Conservation (phyloP, 1,139 yeast species). For the Suhomyces chickasaworum region DNA sequence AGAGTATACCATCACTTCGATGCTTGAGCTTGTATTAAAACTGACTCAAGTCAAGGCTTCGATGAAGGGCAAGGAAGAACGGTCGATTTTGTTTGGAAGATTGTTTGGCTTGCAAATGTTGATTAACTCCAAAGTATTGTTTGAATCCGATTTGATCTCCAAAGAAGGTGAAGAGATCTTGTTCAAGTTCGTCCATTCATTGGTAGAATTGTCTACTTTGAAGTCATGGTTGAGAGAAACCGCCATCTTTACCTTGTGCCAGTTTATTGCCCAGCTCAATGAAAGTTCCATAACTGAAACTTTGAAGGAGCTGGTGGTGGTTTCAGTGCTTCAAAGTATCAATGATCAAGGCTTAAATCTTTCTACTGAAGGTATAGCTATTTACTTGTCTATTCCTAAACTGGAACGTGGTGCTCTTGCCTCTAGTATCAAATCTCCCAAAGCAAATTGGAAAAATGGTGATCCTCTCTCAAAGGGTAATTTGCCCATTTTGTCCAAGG, state of each 20-base stretch:
- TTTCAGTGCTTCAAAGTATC: conserved; percentile 40
- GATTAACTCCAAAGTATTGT: conserved; percentile 57
- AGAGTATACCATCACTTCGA: conserved; percentile 35
- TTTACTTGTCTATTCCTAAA: conserved; percentile 56
- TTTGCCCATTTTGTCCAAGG: conserved; percentile 58
- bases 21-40: conserved; percentile 45
- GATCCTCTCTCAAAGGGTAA: conserved; percentile 77
- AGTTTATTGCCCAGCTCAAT: conserved; percentile 34
- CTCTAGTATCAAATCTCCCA: conserved; percentile 27
- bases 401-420: conserved; percentile 30
- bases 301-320: conserved; percentile 26
- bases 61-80: conserved; percentile 78
- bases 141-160: conserved; percentile 25
- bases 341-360: conserved; percentile 58
- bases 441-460: conserved; percentile 63
- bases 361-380: conserved; percentile 80
- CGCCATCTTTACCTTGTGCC: conserved; percentile 68
- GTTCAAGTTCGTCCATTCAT: conserved; percentile 40
- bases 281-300: conserved; percentile 23
- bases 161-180: conserved; percentile 33
- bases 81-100: conserved; percentile 80
- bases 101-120: conserved; percentile 83
- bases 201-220: conserved; percentile 59
- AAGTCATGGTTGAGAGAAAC: conserved; percentile 92
- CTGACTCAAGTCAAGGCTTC: conserved; percentile 49